Conservation (phyloP, 768 basidiomycete species). For the Mycena maculata region DNA sequence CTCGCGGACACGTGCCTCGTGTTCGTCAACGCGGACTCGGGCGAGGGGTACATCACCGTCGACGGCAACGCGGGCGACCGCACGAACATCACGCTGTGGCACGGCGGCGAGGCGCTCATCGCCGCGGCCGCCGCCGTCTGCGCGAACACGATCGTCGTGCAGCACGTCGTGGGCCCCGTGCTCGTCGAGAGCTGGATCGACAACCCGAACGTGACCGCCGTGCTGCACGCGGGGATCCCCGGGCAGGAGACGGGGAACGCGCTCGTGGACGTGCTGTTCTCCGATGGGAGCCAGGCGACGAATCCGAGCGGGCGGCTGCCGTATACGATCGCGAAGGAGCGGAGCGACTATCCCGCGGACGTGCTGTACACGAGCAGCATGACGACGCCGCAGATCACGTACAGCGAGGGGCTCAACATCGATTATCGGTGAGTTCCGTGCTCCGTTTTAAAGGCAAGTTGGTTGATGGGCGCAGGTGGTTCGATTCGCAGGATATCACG, state of each 20-base stretch:
- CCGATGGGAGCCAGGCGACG: constrained; percentile 46
- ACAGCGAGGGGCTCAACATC: constrained; percentile 32
- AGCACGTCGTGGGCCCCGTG: constrained; percentile 70
- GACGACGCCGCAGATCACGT: constrained; percentile 28
- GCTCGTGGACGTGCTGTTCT: constrained; percentile 70
- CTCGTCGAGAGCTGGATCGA: constrained; percentile 71
- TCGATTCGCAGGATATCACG: constrained; percentile 44
- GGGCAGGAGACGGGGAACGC: constrained; percentile 74
- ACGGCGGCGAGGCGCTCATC: constrained; percentile 54
- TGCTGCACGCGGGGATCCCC: constrained; percentile 56
- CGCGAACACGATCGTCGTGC: constrained; percentile 72
- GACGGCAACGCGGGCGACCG: constrained; percentile 44
- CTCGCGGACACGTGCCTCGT: constrained; percentile 22
- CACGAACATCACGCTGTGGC: constrained; percentile 56
- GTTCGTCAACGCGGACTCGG: constrained; percentile 25
- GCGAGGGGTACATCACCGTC: constrained; percentile 51
- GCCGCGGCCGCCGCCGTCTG: constrained; percentile 59
- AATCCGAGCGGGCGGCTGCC: constrained; percentile 66
- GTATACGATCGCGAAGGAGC: constrained; percentile 67
- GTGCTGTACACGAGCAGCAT: constrained; percentile 18
- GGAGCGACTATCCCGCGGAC: constrained; percentile 58
- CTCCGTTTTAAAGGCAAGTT: too few species aligned
- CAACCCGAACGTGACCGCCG: constrained; percentile 64
- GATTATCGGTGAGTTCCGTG: constrained; percentile 45
- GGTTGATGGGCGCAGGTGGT: constrained; percentile 32